Percentiles rank a stretch among this genome's conserved stretches.
These are phyloP conservation scores for Erodium texanum DNA, from an alignment of 441 rosid genomes.

Conservation along the genomic window DNA sequence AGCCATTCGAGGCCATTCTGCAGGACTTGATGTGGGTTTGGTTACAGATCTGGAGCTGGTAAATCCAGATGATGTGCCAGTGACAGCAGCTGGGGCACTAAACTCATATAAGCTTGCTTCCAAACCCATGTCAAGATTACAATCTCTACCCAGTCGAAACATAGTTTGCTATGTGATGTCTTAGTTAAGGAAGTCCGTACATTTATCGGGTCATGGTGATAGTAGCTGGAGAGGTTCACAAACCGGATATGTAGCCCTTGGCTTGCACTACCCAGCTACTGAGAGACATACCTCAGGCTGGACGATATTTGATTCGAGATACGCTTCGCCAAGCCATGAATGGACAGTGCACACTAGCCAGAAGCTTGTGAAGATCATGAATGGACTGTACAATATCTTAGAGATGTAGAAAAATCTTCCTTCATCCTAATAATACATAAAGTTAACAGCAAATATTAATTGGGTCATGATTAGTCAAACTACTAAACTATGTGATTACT, in stretches of 20 bases:
- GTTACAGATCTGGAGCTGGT: conserved; percentile 78
- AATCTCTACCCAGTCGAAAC: conserved; percentile 62
- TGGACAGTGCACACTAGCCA: conserved; percentile 54
- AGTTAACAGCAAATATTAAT: too few relatives aligned
- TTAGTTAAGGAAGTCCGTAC: conserved; percentile 68
- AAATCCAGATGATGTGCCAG: conserved; percentile 65
- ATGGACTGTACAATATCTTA: conserved; percentile 11
- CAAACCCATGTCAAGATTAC: conserved; percentile 70
- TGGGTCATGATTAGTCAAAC: too few relatives aligned
- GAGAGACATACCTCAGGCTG: conserved; percentile 93
- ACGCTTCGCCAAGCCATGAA: conserved; percentile 65
- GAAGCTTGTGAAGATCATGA: conserved; percentile 14
- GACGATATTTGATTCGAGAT: conserved; percentile 60
- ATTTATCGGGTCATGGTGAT: conserved; percentile 79
- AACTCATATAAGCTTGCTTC: conserved; percentile 77
- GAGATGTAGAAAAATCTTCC: conserved; percentile 60
- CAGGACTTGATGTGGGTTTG: conserved; percentile 69
- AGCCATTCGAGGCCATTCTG: conserved; percentile 73
- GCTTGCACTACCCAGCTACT: conserved; percentile 77
- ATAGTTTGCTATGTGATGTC: conserved; percentile 49
- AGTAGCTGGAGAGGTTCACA: conserved; percentile 54
- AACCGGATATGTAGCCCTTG: conserved; percentile 61
- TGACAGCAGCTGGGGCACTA: conserved; percentile 76
- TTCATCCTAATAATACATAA: too few relatives aligned
- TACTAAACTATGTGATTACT: too few relatives aligned